phyloP scores from a whole-genome alignment of 768 basidiomycete species.

The Trametes cinnabarina region DNA sequence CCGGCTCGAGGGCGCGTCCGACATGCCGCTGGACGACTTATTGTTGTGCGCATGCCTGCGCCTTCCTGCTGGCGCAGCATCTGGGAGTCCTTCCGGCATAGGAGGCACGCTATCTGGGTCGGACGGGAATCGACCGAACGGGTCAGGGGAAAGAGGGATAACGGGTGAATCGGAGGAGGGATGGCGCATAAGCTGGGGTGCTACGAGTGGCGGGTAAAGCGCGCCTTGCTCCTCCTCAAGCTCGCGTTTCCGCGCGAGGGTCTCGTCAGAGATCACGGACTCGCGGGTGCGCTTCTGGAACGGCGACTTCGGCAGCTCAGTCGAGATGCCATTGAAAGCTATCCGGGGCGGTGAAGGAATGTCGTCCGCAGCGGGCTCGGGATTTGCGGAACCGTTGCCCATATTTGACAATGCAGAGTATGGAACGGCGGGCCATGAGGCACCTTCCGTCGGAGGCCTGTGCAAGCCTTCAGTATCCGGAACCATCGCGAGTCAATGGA shows the following conservation, averaged over 20 bases:
- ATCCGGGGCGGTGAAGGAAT: constrained; percentile 59
- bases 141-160: constrained; percentile 85
- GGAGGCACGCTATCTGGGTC: constrained; percentile 8
- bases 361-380: constrained; percentile 33
- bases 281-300: constrained; percentile 30
- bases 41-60: constrained; percentile 3
- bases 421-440: constrained; percentile 45
- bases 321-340: constrained; percentile 67
- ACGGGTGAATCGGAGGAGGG: constrained; percentile 45
- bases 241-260: constrained; percentile 42
- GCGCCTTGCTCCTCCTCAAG: constrained; percentile 48
- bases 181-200: constrained; percentile 27
- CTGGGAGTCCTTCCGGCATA: constrained; percentile 15
- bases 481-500: constrained; percentile 12
- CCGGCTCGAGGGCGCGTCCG: constrained; percentile 39
- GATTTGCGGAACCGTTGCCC: constrained; percentile 18
- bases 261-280: constrained; percentile 43
- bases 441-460: constrained; percentile 15
- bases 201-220: constrained; percentile 43
- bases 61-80: neutral
- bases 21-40: constrained; percentile 11
- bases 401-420: constrained; percentile 35
- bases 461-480: constrained; percentile 10
- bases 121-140: constrained; percentile 73
- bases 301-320: constrained; percentile 50